These are phyloP conservation scores for Naganishia onofrii DNA, from an alignment of 768 basidiomycete species.

Conservation along the genomic window DNA sequence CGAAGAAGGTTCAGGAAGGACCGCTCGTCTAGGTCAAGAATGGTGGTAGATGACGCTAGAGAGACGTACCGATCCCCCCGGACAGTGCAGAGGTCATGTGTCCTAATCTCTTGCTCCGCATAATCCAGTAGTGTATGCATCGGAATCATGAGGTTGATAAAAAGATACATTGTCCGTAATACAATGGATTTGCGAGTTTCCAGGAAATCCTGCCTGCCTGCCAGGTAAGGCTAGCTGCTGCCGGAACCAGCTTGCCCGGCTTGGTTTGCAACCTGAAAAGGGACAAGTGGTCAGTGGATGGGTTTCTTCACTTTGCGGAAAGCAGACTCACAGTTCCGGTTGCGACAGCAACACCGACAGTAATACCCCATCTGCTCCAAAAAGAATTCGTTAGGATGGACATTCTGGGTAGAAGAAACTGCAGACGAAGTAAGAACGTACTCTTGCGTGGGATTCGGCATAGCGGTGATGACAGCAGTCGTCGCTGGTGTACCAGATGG, in stretches of 20 bases:
- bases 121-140: too few relatives aligned
- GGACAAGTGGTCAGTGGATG: too few relatives aligned
- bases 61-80: too few relatives aligned
- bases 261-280: slow-evolving; percentile 8
- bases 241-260: slow-evolving; percentile 19
- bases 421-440: slow-evolving; percentile 18
- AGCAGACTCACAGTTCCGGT: neutral
- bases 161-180: too few relatives aligned
- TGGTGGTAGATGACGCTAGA: too few relatives aligned
- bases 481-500: slow-evolving; percentile 29
- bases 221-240: neutral
- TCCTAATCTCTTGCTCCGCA: too few relatives aligned
- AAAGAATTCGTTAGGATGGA: neutral
- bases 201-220: neutral
- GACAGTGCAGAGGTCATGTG: too few relatives aligned
- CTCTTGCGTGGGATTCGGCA: slow-evolving; percentile 49
- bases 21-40: neutral
- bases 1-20: neutral
- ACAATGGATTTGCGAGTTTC: neutral
- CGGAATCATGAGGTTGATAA: too few relatives aligned
- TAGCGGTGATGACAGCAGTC: slow-evolving; percentile 42
- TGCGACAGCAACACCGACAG: slow-evolving; percentile 5
- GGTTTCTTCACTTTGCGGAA: neutral
- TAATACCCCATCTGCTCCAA: slow-evolving; percentile 3
- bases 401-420: too few relatives aligned